Conservation (phyloP, 768 basidiomycete species). For the Boletus patriciae region DNA sequence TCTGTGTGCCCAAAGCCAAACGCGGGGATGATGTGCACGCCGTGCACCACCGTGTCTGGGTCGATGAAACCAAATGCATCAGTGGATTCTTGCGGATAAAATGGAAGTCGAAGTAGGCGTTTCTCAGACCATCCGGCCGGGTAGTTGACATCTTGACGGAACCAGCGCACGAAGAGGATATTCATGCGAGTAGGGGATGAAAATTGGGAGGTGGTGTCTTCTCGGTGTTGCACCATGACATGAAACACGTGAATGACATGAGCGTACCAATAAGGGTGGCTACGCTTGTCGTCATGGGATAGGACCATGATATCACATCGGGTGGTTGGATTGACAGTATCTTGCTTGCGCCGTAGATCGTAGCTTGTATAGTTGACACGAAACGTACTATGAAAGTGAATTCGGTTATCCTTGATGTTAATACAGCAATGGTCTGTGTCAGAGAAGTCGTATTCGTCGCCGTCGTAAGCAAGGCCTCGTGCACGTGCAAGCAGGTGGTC, state of each 20-base stretch:
- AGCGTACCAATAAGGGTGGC: constrained; percentile 42
- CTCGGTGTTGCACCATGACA: neutral
- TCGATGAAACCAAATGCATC: no score
- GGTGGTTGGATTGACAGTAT: constrained; percentile 38
- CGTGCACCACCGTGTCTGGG: no score
- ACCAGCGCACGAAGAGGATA: constrained; percentile 33
- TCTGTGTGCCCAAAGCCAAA: no score
- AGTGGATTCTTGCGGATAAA: no score
- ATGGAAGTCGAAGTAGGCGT: no score
- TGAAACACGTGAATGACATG: constrained; percentile 20
- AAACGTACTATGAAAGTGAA: constrained; percentile 19
- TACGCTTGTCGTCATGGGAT: constrained; percentile 19
- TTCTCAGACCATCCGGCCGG: no score
- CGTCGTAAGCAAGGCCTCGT: constrained; percentile 17
- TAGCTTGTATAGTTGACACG: constrained; percentile 33
- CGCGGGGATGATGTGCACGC: no score
- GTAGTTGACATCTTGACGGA: constrained; percentile 17
- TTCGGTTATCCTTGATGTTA: constrained; percentile 18
- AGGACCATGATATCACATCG: constrained; percentile 39
- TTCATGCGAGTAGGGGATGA: constrained; percentile 11
- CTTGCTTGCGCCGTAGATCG: constrained; percentile 30
- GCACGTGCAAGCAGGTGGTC: neutral
- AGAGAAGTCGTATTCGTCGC: constrained; percentile 30
- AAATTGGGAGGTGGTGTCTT: neutral
- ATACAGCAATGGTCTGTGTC: constrained; percentile 22